Evolutionary conservation across 257 asterid species (phyloP), one percentile per base, ranked within the genome.

Genomic region (Rubia yunnanensis): DNA sequence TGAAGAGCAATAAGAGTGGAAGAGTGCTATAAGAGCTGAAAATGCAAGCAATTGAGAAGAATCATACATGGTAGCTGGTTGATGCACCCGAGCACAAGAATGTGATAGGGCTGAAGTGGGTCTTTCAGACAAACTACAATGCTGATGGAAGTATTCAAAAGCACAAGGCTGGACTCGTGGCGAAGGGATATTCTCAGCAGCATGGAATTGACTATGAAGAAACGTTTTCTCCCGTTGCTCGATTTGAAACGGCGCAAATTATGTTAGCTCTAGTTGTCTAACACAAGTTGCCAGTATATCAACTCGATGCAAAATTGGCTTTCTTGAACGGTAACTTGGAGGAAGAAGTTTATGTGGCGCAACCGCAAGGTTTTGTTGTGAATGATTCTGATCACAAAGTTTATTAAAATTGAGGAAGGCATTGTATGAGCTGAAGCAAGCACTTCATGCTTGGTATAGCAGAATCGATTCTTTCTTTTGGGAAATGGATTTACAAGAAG

Each of bases 291-390:
- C 67, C 30, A 34, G 49, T 62, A 17, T 62, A 34, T 13, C 20
- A 28, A 24, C 27, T 62, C 27, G 69, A 32, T 46, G 63, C 36
- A 14, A 70, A 70, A 18, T 62, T 9, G 10, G 24, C 58, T 22
- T 68, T 56, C 44, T 38, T 38, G 8, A 38, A 38, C 8, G 8
- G 8, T 5, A 38, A n/a, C n/a, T n/a, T n/a, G n/a, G n/a, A n/a
- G n/a, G n/a, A n/a, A n/a, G n/a, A n/a, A n/a, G n/a, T n/a, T n/a
- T 53, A 53, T 66, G 65, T 55, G 11, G 4, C 65, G 13, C 62
- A 65, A 39, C 58, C 57, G 23, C n/a, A 44, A 67, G 56, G 54
- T 41, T 10, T 56, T 23, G n/a, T n/a, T n/a, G n/a, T n/a, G n/a
- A n/a, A n/a, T n/a, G n/a, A n/a, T n/a, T n/a, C n/a, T n/a, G n/a